A percentile compares a stretch with the other conserved stretches of the same genome.
Evolutionary conservation across 805 yeast genomes (phyloP).

Genomic region (Candida insectalens): DNA sequence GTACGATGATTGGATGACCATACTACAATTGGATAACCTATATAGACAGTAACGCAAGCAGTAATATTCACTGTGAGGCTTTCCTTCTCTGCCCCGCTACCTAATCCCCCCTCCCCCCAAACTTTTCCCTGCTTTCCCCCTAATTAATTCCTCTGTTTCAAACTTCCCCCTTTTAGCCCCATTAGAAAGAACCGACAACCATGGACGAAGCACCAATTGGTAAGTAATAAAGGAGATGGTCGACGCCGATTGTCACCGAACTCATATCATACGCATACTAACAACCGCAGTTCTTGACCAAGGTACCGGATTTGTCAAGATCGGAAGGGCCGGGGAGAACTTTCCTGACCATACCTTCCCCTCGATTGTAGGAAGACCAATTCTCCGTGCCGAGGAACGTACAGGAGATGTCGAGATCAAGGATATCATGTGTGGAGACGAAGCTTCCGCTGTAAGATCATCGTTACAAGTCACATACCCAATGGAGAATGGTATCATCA

Average conservation of each 20-base stretch:
- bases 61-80: no score
- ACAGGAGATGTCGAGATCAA: constrained; percentile 68
- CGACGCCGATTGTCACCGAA: no score
- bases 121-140: no score
- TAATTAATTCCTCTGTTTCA: no score
- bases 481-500: constrained; percentile 97
- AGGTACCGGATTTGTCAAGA: constrained; percentile 97
- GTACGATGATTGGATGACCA: constrained; percentile 94
- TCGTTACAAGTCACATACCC: constrained; percentile 92
- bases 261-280: background rate
- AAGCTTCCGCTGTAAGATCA: constrained; percentile 85
- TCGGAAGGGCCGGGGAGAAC: constrained; percentile 94
- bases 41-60: no score
- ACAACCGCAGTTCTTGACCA: constrained; percentile 75
- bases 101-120: no score
- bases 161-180: no score
- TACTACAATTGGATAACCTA: no score
- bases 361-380: constrained; percentile 95
- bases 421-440: constrained; percentile 97
- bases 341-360: constrained; percentile 97
- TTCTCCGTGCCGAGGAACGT: constrained; percentile 92
- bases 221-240: constrained; percentile 1
- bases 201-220: constrained; percentile 5
- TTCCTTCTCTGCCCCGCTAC: background rate
- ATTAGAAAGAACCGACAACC: background rate